Evolutionary conservation across 306 rosid genomes (phyloP).

Genomic region (Inga leiocalycina): DNA sequence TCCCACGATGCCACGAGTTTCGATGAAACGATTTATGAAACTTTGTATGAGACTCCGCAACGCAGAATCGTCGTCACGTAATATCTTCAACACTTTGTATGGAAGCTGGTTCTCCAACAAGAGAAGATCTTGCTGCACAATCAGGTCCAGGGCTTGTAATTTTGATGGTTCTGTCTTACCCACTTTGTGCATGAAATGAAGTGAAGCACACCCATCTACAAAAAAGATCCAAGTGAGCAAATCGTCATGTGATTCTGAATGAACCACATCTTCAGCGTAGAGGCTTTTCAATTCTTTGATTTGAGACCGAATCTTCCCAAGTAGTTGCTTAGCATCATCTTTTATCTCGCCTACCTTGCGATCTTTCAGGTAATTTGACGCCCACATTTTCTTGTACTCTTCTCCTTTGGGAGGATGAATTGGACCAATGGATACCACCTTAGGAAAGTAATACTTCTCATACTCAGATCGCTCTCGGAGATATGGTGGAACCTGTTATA

Average conservation of each 20-base stretch:
- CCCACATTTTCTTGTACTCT: background rate
- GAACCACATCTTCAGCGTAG: background rate
- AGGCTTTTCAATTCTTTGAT: background rate
- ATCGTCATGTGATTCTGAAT: background rate
- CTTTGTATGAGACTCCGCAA: accelerated
- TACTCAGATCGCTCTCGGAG: background rate
- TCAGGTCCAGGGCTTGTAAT: background rate
- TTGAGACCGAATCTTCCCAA: background rate
- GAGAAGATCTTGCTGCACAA: background rate
- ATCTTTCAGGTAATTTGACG: background rate
- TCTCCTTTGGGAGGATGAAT: background rate
- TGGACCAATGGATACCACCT: background rate
- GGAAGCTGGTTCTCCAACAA: background rate
- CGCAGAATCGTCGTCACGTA: background rate
- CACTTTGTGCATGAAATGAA: background rate
- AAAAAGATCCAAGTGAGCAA: slow-evolving; percentile 19
- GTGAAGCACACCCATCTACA: slow-evolving; percentile 32
- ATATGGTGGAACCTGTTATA: background rate
- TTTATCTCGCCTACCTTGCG: background rate
- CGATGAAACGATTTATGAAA: background rate
- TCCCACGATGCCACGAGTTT: too few species aligned
- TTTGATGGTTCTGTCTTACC: background rate
- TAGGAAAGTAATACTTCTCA: background rate
- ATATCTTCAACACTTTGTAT: background rate
- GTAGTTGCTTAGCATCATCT: background rate